A percentile compares a stretch with the other conserved stretches of the same genome.
Evolutionary conservation across 257 asterid species (phyloP).

Genomic region (Misopates orontium): DNA sequence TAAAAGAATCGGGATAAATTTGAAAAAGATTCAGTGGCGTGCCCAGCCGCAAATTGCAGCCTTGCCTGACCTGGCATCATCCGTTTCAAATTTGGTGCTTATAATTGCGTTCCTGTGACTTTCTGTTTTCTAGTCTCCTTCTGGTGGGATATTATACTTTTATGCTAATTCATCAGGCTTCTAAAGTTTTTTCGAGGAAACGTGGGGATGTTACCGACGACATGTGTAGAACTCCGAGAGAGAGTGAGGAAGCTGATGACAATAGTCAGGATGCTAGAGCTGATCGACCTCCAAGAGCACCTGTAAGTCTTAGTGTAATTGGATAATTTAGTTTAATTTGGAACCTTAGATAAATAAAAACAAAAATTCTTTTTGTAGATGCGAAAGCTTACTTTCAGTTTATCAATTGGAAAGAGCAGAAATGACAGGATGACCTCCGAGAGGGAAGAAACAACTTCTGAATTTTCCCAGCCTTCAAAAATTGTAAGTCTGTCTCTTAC

Average conservation of each 20-base stretch:
- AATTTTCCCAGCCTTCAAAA: conserved; percentile 37
- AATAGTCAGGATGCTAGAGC: conserved; percentile 36
- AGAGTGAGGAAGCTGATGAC: conserved; percentile 36
- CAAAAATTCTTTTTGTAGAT: conserved; percentile 39
- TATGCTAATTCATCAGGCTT: conserved; percentile 50
- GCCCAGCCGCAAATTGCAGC: conserved; percentile 45
- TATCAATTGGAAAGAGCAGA: conserved; percentile 33
- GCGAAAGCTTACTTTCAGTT: conserved; percentile 26
- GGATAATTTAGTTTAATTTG: conserved; percentile 1
- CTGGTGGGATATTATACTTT: conserved; percentile 13
- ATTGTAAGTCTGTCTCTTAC: conserved; percentile 33
- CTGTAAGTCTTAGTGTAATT: conserved; percentile 43
- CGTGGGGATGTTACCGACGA: conserved; percentile 36
- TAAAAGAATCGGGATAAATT: conserved; percentile 35
- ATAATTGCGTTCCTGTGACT: conserved; percentile 23
- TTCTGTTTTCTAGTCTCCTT: conserved; percentile 6
- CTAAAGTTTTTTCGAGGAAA: conserved; percentile 39
- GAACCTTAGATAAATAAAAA: conserved; percentile 12
- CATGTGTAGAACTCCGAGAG: conserved; percentile 26
- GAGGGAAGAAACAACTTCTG: conserved; percentile 34
- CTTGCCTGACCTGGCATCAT: conserved; percentile 42
- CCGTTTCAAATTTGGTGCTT: conserved; percentile 71
- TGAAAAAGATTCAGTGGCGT: conserved; percentile 40
- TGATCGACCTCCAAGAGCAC: conserved; percentile 65
- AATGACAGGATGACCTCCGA: conserved; percentile 35